Conservation (phyloP, 2,329 filamentous ascomycete genomes). For the Talaromyces piceae region DNA sequence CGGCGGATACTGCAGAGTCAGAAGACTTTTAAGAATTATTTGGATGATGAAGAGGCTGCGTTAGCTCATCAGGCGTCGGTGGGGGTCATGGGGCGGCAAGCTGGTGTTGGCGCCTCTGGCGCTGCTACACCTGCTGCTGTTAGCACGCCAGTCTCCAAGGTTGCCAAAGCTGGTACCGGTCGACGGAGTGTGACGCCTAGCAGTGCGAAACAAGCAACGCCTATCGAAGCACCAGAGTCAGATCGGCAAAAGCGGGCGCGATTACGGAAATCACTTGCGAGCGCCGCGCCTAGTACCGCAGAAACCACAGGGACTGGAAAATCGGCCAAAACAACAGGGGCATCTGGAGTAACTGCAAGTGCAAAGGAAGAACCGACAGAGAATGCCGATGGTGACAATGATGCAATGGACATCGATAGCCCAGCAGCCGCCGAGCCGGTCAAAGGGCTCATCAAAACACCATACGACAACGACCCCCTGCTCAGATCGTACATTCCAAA, state of each 20-base stretch:
- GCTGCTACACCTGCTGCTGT: not conserved
- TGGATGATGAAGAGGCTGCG: constrained; percentile 45
- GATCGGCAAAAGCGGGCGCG: constrained; percentile 16
- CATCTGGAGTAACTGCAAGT: not conserved
- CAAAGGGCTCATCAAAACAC: constrained; percentile 23
- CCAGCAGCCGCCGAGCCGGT: not conserved
- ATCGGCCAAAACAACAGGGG: not conserved
- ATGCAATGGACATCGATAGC: constrained; percentile 5
- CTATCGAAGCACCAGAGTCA: constrained; percentile 2
- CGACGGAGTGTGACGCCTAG: constrained; percentile 7
- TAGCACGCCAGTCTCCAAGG: constrained; percentile 5
- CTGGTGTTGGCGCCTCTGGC: not conserved
- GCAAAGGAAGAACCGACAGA: constrained; percentile 10
- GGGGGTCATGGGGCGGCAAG: not conserved
- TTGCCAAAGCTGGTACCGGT: not conserved
- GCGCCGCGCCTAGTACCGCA: constrained; percentile 7
- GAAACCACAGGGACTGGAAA: constrained; percentile 1
- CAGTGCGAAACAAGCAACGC: not conserved
- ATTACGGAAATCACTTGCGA: constrained; percentile 12
- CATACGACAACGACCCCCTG: constrained; percentile 35
- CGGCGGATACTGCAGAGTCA: constrained; percentile 42
- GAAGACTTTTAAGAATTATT: constrained; percentile 44
- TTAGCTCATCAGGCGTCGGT: constrained; percentile 7
- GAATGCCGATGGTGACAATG: constrained; percentile 2
- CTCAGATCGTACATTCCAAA: constrained; percentile 36